phyloP scores from a whole-genome alignment of 768 basidiomycete genomes.

The Jaapia argillacea region DNA sequence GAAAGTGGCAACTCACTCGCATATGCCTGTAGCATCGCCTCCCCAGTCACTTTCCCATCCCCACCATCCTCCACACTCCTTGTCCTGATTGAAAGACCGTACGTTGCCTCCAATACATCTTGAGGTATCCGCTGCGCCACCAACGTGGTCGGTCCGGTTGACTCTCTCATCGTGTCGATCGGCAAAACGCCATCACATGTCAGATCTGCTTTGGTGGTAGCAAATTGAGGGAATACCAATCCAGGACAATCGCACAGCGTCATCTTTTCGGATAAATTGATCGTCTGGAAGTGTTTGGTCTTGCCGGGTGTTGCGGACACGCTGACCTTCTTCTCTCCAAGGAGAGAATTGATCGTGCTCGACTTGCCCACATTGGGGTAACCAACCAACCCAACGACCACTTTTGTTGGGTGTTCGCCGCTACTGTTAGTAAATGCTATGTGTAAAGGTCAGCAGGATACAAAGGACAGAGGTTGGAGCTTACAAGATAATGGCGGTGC shows the following conservation, averaged over 20 bases:
- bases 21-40: constrained; percentile 79
- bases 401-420: constrained; percentile 49
- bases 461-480: constrained; percentile 11
- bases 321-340: constrained; percentile 96
- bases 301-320: constrained; percentile 97
- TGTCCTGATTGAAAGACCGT: constrained; percentile 71
- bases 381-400: constrained; percentile 86
- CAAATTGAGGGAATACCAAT: constrained; percentile 96
- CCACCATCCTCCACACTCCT: constrained; percentile 73
- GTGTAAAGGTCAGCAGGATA: neutral
- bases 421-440: constrained; percentile 51
- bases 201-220: constrained; percentile 90
- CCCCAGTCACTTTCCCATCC: constrained; percentile 60
- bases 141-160: constrained; percentile 76
- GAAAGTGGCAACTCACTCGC: constrained; percentile 58
- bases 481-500: constrained; percentile 66
- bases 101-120: constrained; percentile 79
- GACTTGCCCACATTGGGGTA: constrained; percentile 99
- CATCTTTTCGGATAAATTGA: constrained; percentile 81
- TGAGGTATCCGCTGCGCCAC: constrained; percentile 73
- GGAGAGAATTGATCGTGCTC: constrained; percentile 90
- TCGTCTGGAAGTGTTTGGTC: constrained; percentile 99
- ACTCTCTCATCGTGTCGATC: constrained; percentile 93
- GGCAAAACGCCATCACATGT: constrained; percentile 96
- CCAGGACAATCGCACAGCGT: constrained; percentile 96